Percentiles rank a stretch among this genome's conserved stretches.
These are phyloP conservation scores for Truncatella angustata DNA, from an alignment of 2,329 filamentous ascomycete species.

Conservation along the genomic window DNA sequence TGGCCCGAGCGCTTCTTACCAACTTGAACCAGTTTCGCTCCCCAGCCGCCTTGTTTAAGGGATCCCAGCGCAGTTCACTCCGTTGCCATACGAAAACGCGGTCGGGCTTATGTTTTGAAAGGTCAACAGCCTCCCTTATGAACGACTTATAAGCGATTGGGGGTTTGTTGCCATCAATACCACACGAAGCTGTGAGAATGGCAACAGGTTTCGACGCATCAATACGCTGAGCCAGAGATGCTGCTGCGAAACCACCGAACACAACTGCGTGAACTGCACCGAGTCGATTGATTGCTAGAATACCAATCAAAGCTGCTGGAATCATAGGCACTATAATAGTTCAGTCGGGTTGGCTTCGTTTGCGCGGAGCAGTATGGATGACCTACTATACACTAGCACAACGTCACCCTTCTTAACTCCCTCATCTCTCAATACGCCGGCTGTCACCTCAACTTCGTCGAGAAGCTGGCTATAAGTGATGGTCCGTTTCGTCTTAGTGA, in stretches of 20 bases:
- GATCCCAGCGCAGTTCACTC: conserved; percentile 71
- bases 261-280: conserved; percentile 90
- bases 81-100: conserved; percentile 83
- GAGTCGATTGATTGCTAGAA: conserved; percentile 76
- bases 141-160: conserved; percentile 75
- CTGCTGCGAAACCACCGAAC: conserved; percentile 85
- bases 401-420: conserved; percentile 82
- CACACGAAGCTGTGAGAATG: conserved; percentile 87
- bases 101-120: conserved; percentile 68
- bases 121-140: conserved; percentile 68
- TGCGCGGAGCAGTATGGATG: not conserved
- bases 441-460: conserved; percentile 76
- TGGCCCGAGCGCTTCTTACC: conserved; percentile 65
- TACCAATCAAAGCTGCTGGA: conserved; percentile 80
- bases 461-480: conserved; percentile 76
- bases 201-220: conserved; percentile 74
- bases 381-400: conserved; percentile 81
- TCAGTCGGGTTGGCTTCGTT: conserved; percentile 2
- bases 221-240: conserved; percentile 82
- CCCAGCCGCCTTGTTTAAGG: conserved; percentile 61
- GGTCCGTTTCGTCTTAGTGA: conserved; percentile 68
- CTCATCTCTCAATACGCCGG: conserved; percentile 77
- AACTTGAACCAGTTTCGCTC: conserved; percentile 79
- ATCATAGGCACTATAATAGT: conserved; percentile 81
- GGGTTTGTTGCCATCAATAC: conserved; percentile 82